These are phyloP conservation scores for Ogataea methanolica DNA, from an alignment of 805 yeast species.

Conservation along the genomic window DNA sequence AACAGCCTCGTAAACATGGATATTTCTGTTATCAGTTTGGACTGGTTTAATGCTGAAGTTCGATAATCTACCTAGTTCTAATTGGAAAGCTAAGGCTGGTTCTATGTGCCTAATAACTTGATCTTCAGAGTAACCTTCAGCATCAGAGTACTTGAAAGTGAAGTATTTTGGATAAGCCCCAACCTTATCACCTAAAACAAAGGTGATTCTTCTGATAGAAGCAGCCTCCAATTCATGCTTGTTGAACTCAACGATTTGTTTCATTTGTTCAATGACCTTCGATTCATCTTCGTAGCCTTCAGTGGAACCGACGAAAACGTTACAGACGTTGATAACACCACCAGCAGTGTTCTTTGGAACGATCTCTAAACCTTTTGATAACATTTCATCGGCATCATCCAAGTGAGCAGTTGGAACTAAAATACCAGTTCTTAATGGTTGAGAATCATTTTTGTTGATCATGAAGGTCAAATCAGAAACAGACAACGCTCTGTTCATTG, in stretches of 20 bases:
- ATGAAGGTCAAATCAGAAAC: constrained; percentile 88
- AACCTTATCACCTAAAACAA: constrained; percentile 75
- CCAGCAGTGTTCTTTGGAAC: constrained; percentile 46
- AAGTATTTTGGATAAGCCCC: constrained; percentile 94
- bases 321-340: constrained; percentile 72
- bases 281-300: constrained; percentile 74
- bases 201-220: constrained; percentile 87
- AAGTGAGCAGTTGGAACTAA: constrained; percentile 75
- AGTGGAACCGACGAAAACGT: constrained; percentile 66
- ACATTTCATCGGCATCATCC: constrained; percentile 85
- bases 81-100: constrained; percentile 96
- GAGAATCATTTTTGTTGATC: constrained; percentile 62
- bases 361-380: constrained; percentile 68
- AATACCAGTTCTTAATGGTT: constrained; percentile 78
- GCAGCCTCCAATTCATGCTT: constrained; percentile 66
- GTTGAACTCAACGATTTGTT: constrained; percentile 60
- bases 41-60: constrained; percentile 94
- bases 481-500: constrained; percentile 81
- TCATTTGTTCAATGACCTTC: constrained; percentile 58
- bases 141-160: constrained; percentile 59
- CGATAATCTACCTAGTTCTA: constrained; percentile 89
- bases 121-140: constrained; percentile 82
- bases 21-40: constrained; percentile 93
- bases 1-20: constrained; percentile 94
- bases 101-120: constrained; percentile 95